phyloP scores from a whole-genome alignment of 108 stramenopile species.

The Cylindrotheca fusiformis region DNA sequence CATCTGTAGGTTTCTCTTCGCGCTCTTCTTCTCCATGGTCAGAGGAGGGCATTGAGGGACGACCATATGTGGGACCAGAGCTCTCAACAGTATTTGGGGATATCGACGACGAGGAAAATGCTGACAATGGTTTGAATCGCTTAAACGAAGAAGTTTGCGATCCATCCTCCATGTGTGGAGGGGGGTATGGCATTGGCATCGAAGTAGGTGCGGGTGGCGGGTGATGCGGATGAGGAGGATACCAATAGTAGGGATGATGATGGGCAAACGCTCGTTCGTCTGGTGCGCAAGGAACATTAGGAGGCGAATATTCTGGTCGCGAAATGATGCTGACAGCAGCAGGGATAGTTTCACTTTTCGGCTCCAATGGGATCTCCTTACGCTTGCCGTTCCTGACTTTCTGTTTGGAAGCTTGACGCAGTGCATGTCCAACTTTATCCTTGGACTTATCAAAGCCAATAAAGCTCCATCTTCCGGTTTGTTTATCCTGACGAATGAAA shows the following conservation, averaged over 20 bases:
- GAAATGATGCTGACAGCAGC: background rate
- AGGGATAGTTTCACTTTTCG: background rate
- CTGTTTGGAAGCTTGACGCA: slow-evolving; percentile 10
- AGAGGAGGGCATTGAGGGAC: background rate
- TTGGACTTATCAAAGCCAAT: slow-evolving; percentile 7
- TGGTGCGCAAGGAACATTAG: background rate
- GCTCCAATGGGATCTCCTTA: no score
- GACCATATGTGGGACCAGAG: no score
- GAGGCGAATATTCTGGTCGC: background rate
- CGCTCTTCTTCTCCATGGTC: background rate
- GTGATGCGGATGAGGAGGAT: background rate
- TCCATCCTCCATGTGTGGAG: background rate
- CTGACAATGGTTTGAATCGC: background rate
- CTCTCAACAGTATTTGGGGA: background rate
- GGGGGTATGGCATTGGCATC: background rate
- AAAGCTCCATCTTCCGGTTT: slow-evolving; percentile 12
- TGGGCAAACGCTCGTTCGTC: background rate
- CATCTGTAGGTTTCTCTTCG: no score
- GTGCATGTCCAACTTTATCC: slow-evolving; percentile 31
- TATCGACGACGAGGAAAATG: background rate
- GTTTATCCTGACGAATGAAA: slow-evolving; percentile 17
- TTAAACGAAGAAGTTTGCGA: background rate
- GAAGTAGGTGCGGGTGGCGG: background rate
- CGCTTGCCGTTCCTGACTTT: background rate
- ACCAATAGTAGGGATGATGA: background rate